Percentiles rank a stretch among this genome's conserved stretches.
Conservation (phyloP, 495 filamentous ascomycete species). For the Cairneyella variabilis region DNA sequence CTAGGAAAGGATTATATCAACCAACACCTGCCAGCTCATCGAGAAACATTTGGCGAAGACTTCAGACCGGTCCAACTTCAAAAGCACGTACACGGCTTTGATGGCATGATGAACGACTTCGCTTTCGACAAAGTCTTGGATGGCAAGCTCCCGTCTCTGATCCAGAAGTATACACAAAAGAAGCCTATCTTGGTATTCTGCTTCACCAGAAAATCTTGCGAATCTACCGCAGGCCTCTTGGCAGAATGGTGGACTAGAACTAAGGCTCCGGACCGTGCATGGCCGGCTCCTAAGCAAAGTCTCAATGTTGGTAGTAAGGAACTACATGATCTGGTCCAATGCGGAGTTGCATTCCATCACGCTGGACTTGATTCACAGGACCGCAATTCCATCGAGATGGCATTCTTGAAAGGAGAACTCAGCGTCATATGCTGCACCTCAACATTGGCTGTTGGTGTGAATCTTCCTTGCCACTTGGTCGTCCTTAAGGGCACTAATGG, state of each 20-base stretch:
- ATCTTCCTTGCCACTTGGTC: constrained; percentile 88
- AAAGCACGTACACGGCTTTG: constrained; percentile 80
- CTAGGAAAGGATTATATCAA: constrained; percentile 72
- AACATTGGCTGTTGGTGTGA: constrained; percentile 89
- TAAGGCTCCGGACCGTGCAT: constrained; percentile 53
- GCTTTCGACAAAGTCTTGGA: constrained; percentile 79
- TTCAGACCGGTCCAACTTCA: constrained; percentile 85
- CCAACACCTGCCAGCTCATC: constrained; percentile 62
- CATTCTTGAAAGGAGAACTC: constrained; percentile 71
- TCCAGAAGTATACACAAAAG: constrained; percentile 66
- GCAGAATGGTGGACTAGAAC: constrained; percentile 61
- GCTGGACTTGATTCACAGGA: constrained; percentile 76
- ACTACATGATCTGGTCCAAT: constrained; percentile 56
- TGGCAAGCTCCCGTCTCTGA: constrained; percentile 69
- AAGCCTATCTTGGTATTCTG: constrained; percentile 96
- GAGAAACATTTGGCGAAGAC: constrained; percentile 85
- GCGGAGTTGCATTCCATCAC: constrained; percentile 92
- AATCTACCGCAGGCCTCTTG: constrained; percentile 70
- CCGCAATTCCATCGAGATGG: constrained; percentile 64
- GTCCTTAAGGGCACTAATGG: constrained; percentile 86
- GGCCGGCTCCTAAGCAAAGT: constrained; percentile 58
- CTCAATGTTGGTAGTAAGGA: constrained; percentile 58
- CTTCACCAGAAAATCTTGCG: constrained; percentile 74
- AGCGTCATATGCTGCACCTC: constrained; percentile 94
- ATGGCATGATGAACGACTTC: constrained; percentile 70